phyloP scores from a whole-genome alignment of 2,329 filamentous ascomycete species.

The Colletotrichum australisinense region DNA sequence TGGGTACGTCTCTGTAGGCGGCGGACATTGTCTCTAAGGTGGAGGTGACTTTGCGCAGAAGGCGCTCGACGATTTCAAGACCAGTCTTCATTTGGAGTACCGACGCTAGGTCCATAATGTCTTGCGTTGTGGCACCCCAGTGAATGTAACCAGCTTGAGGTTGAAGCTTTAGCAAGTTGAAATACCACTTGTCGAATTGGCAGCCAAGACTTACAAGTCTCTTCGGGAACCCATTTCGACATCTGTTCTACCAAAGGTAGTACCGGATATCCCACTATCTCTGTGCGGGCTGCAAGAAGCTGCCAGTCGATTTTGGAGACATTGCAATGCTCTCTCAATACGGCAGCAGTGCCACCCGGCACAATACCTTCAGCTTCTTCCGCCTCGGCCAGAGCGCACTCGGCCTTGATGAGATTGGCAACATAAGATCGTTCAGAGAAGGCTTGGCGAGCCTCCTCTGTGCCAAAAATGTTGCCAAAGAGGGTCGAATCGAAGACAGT shows the following conservation, averaged over 20 bases:
- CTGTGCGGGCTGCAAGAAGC: constrained; percentile 58
- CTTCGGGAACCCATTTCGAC: constrained; percentile 48
- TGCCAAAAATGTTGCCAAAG: constrained; percentile 63
- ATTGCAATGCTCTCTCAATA: constrained; percentile 49
- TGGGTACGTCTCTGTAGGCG: constrained; percentile 62
- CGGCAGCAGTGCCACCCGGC: constrained; percentile 48
- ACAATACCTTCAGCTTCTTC: constrained; percentile 60
- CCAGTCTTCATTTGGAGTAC: constrained; percentile 64
- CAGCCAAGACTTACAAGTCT: constrained; percentile 38
- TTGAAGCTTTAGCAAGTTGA: not conserved
- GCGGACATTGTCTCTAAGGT: constrained; percentile 54
- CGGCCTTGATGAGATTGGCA: constrained; percentile 59
- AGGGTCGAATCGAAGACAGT: constrained; percentile 59
- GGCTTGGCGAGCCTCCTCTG: constrained; percentile 60
- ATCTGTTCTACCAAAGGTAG: constrained; percentile 62
- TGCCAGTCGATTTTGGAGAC: constrained; percentile 38
- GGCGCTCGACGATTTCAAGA: constrained; percentile 57
- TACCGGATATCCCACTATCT: constrained; percentile 66
- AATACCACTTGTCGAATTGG: too few relatives aligned
- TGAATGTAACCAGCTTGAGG: constrained; percentile 56
- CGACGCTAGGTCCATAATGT: constrained; percentile 68
- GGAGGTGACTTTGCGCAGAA: constrained; percentile 54
- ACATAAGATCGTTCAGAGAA: constrained; percentile 63
- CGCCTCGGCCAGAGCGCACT: constrained; percentile 62
- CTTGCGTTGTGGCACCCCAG: constrained; percentile 70